Evolutionary conservation across 2,329 filamentous ascomycete genomes (phyloP), one percentile per base, ranked within the genome.

Genomic region (Grosmannia serpens): DNA sequence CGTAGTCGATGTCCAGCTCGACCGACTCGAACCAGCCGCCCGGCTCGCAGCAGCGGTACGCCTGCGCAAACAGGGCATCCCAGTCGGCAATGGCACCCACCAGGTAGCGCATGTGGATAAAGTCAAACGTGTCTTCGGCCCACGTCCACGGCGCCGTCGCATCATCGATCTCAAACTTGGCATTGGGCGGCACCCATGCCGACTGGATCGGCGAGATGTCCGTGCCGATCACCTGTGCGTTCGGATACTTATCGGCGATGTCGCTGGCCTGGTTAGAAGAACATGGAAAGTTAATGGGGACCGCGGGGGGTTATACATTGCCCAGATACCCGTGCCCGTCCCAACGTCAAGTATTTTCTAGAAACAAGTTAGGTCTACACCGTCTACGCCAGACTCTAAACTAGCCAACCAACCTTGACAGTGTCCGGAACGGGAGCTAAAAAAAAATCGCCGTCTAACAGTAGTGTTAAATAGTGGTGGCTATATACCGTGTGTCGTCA

Each of bases 191-290:
- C 0, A 84, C 74, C 70, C 78, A 79, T 22, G 69, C 70, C 1
- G 80, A 79, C 62, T 83, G 80, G 13, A 81, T 80, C 0, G 80
- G 78, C 9, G 78, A 80, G 17, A 83, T 70, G 64, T 83, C 80
- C 20, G 78, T 80, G 26, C 80, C 80, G 53, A 75, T 75, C 17
- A 69, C 81, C 70, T 66, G 71, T 62, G 66, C 72, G 61, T 70
- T 65, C 33, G 77, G 76, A 44, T 75, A 74, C 5, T 71, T 61
- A 55, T 78, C 67, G 62, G 72, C 67, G 57, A 72, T 69, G 62
- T 82, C 81, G 60, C 83, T 83, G 44, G 2, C 20, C 29, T 35
- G 11, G 8, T 24, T 22, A 38, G 33, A 13, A 29, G 27, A 10
- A 27, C 29, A 17, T 0, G n/a, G 20, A 17, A n/a, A n/a, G n/a